phyloP scores from a whole-genome alignment of 1,139 yeast genomes.

The Maudiozyma humilis region DNA sequence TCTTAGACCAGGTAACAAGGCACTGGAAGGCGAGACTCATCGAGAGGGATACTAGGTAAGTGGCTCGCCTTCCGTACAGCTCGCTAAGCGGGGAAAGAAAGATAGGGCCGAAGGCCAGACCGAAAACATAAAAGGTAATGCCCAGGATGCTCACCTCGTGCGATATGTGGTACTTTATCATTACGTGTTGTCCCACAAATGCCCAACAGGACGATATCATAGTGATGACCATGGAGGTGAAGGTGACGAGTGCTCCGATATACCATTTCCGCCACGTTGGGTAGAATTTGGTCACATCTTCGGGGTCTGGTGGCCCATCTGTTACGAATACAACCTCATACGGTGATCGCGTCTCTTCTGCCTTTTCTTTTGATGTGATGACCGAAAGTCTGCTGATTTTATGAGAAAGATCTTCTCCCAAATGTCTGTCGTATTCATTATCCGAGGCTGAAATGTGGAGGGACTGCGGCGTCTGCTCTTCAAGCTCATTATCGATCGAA shows the following conservation, averaged over 20 bases:
- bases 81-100: constrained; percentile 76
- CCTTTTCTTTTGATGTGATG: background rate
- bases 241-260: constrained; percentile 44
- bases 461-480: no score
- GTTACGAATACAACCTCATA: constrained; percentile 27
- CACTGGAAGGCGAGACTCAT: constrained; percentile 55
- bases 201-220: constrained; percentile 51
- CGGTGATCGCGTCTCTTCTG: constrained; percentile 1
- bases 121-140: constrained; percentile 62
- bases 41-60: constrained; percentile 52
- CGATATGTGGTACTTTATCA: constrained; percentile 42
- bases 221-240: constrained; percentile 41
- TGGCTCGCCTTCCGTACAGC: constrained; percentile 63
- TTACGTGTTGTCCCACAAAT: constrained; percentile 43
- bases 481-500: no score
- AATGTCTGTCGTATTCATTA: no score
- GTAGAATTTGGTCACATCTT: constrained; percentile 39
- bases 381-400: background rate
- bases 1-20: constrained; percentile 57
- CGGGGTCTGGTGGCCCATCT: constrained; percentile 40
- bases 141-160: constrained; percentile 54
- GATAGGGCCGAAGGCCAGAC: constrained; percentile 67
- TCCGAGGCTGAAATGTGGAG: no score
- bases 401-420: background rate
- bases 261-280: constrained; percentile 40